A percentile compares a stretch with the other conserved stretches of the same genome.
Evolutionary conservation across 139 green algal genomes (phyloP).

Genomic region (Coelastrella sp.): DNA sequence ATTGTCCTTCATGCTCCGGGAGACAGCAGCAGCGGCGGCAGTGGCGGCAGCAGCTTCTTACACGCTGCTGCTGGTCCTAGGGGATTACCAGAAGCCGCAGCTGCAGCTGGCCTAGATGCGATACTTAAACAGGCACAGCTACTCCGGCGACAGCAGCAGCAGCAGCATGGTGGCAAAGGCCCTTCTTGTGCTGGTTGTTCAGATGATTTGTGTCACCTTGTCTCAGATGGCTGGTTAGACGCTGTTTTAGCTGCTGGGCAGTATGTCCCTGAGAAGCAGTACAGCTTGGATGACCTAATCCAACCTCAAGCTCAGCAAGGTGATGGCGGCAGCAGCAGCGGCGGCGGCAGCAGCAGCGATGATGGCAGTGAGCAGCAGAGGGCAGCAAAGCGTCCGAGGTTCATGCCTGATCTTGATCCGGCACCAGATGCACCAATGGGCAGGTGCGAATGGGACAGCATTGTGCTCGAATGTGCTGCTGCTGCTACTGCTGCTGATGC

Average conservation of each 20-base stretch:
- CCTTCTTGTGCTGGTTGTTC: not conserved
- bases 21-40: not conserved
- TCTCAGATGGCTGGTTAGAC: conserved; percentile 32
- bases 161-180: not conserved
- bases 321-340: not conserved
- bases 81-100: not conserved
- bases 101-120: not conserved
- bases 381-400: not conserved
- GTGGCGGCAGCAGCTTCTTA: not conserved
- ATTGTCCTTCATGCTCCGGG: conserved; percentile 1
- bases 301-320: too few species aligned
- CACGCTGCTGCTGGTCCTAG: not conserved
- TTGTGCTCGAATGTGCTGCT: not conserved
- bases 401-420: conserved; percentile 15
- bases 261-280: conserved; percentile 27
- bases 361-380: not conserved
- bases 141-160: not conserved
- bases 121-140: not conserved
- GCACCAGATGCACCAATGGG: conserved; percentile 43
- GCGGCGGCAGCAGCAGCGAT: not conserved
- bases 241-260: conserved; percentile 10
- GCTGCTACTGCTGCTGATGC: not conserved
- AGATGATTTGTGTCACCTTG: not conserved
- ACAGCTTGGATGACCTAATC: conserved; percentile 11
- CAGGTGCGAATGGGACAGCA: not conserved